These are phyloP conservation scores for Cicer pinnatifidum DNA, from an alignment of 306 rosid genomes.

Conservation along the genomic window DNA sequence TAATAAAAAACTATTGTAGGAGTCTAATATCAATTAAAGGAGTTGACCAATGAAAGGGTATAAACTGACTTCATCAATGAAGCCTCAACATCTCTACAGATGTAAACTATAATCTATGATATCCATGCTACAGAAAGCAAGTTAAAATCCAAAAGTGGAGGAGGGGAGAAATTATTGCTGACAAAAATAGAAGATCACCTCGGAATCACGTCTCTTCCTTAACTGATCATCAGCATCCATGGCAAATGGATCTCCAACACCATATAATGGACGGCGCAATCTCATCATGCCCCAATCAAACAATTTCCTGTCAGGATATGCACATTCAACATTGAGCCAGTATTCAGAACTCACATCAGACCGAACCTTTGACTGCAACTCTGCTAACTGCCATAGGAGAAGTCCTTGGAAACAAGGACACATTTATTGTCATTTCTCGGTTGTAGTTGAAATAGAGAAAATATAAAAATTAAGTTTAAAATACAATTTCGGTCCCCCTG, in stretches of 20 bases:
- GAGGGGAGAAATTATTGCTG: slow-evolving; percentile 22
- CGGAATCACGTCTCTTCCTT: slow-evolving; percentile 88
- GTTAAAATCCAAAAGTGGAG: slow-evolving; percentile 13
- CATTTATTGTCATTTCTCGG: slow-evolving; percentile 59
- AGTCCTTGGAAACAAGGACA: slow-evolving; percentile 74
- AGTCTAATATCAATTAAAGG: slow-evolving; percentile 33
- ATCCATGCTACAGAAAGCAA: slow-evolving; percentile 23
- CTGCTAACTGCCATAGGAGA: slow-evolving; percentile 77
- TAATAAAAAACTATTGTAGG: not conserved
- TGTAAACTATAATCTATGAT: slow-evolving; percentile 15
- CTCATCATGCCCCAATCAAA: slow-evolving; percentile 99
- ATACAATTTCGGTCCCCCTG: not conserved
- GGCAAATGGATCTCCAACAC: slow-evolving; percentile 97
- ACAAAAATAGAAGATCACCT: slow-evolving; percentile 58
- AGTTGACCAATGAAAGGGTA: slow-evolving; percentile 12
- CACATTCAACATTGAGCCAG: slow-evolving; percentile 77
- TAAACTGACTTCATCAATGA: slow-evolving; percentile 9
- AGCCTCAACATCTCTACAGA: slow-evolving; percentile 8
- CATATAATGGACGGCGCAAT: slow-evolving; percentile 79
- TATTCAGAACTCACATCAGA: slow-evolving; percentile 87
- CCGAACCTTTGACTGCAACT: slow-evolving; percentile 84
- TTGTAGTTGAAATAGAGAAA: slow-evolving; percentile 42
- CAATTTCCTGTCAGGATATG: slow-evolving; percentile 82
- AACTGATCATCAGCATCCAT: slow-evolving; percentile 90
- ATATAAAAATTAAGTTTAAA: not conserved